These are phyloP conservation scores for Beauveria varroae DNA, from an alignment of 2,329 filamentous ascomycete genomes.

Conservation along the genomic window DNA sequence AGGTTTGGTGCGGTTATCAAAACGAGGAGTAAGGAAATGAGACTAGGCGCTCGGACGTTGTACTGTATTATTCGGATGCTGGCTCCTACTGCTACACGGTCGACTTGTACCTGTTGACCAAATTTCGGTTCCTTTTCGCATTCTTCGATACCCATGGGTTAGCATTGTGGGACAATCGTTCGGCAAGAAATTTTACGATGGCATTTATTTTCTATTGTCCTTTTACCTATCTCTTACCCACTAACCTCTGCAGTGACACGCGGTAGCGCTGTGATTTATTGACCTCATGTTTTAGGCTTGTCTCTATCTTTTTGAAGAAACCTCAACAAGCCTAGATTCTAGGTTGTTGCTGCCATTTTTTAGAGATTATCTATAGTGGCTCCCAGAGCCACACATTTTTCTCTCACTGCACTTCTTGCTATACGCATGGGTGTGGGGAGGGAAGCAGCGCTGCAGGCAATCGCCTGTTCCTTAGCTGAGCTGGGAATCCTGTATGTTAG, in stretches of 20 bases:
- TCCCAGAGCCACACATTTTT: slow-evolving; percentile 32
- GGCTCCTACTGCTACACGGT: neutral
- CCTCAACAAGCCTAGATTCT: neutral
- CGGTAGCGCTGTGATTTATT: slow-evolving; percentile 10
- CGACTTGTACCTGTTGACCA: neutral
- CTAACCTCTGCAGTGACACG: slow-evolving; percentile 26
- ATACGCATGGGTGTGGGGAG: slow-evolving; percentile 43
- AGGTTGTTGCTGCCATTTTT: neutral
- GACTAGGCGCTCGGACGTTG: slow-evolving; percentile 3
- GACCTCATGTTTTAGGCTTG: neutral
- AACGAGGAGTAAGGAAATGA: neutral
- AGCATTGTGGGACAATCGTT: slow-evolving; percentile 6
- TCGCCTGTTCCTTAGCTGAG: neutral
- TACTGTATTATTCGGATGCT: neutral
- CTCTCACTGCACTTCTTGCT: slow-evolving; percentile 43
- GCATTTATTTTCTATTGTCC: neutral
- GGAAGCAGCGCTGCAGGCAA: slow-evolving; percentile 13
- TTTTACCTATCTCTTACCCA: slow-evolving; percentile 10
- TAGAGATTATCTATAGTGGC: neutral
- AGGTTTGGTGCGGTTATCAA: neutral
- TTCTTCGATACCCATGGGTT: slow-evolving; percentile 10
- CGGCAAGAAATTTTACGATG: slow-evolving; percentile 6
- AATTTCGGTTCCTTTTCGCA: neutral
- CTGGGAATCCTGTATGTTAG: neutral
- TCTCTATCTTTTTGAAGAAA: neutral